These are phyloP conservation scores for Polysphondylium violaceum DNA, from an alignment of 78 protist species.

Conservation along the genomic window DNA sequence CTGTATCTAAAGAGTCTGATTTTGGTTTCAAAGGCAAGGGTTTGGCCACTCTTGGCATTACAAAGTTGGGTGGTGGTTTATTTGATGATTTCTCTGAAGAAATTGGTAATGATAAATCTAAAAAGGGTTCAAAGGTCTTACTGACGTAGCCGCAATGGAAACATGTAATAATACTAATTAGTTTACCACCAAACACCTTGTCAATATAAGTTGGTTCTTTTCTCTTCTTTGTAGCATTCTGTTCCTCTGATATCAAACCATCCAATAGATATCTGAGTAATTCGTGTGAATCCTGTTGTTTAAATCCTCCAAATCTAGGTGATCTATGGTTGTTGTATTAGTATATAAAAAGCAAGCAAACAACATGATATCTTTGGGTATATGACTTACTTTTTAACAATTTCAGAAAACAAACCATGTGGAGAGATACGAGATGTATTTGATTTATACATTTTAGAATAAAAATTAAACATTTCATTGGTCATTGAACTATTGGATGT, in stretches of 20 bases:
- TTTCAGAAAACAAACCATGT: conserved; percentile 42
- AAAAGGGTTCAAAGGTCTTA: conserved; percentile 58
- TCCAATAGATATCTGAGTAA: conserved; percentile 58
- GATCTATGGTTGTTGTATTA: conserved; percentile 31
- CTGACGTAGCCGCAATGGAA: conserved; percentile 68
- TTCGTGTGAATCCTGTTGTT: conserved; percentile 84
- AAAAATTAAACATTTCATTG: conserved; percentile 53
- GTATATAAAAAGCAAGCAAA: background rate
- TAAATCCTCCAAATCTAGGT: conserved; percentile 78
- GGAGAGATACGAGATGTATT: conserved; percentile 32
- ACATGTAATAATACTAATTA: conserved; percentile 62
- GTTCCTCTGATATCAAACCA: conserved; percentile 78
- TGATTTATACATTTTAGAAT: conserved; percentile 49
- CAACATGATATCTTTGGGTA: background rate
- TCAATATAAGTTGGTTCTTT: conserved; percentile 69
- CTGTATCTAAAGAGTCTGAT: background rate
- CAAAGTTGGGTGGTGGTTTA: background rate
- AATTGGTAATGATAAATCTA: conserved; percentile 73
- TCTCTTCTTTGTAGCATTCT: conserved; percentile 14
- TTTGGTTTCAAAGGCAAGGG: conserved; percentile 11
- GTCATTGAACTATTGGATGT: conserved; percentile 23
- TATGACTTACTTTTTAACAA: conserved; percentile 58
- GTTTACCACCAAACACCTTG: conserved; percentile 69
- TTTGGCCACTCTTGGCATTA: conserved; percentile 22
- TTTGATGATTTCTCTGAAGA: conserved; percentile 12